Percentiles rank a stretch among this genome's conserved stretches.
phyloP scores from a whole-genome alignment of 139 green algal species.

The Chlamydomonas sp. region DNA sequence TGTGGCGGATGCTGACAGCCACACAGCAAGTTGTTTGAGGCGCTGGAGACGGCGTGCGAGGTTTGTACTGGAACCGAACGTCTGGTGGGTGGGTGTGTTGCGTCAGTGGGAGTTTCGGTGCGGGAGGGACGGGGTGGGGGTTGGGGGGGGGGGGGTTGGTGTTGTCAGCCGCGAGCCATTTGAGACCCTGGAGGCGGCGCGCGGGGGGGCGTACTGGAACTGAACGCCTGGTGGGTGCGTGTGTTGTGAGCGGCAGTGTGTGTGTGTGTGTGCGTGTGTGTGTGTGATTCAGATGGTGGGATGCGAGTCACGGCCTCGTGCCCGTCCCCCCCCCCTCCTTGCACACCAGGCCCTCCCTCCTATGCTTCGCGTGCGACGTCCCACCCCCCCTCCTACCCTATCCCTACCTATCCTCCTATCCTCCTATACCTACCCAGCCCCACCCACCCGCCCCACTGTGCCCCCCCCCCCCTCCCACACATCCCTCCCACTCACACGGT shows the following conservation, averaged over 20 bases:
- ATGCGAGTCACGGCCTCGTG: neutral
- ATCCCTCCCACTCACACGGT: neutral
- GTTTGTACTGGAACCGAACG: neutral
- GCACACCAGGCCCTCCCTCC: neutral
- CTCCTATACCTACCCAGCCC: too few species aligned
- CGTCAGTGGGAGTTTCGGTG: neutral
- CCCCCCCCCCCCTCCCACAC: neutral
- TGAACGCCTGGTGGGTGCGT: neutral
- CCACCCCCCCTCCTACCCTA: too few species aligned
- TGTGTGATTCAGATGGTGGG: neutral
- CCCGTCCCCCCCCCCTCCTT: too few species aligned
- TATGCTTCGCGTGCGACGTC: neutral
- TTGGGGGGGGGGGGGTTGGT: neutral
- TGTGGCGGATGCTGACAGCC: neutral
- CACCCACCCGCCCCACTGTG: neutral
- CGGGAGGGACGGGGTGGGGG: too few species aligned
- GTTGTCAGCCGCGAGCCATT: neutral
- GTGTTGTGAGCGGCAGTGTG: neutral
- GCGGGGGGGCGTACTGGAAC: neutral
- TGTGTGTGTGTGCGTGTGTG: neutral
- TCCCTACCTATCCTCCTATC: too few species aligned
- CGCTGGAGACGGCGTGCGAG: neutral
- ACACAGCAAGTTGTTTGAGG: neutral
- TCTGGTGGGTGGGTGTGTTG: neutral
- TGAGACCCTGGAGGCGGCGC: neutral